A percentile compares a stretch with the other conserved stretches of the same genome.
Evolutionary conservation across 495 filamentous ascomycete genomes (phyloP).

Genomic region (Tuber melanosporum): DNA sequence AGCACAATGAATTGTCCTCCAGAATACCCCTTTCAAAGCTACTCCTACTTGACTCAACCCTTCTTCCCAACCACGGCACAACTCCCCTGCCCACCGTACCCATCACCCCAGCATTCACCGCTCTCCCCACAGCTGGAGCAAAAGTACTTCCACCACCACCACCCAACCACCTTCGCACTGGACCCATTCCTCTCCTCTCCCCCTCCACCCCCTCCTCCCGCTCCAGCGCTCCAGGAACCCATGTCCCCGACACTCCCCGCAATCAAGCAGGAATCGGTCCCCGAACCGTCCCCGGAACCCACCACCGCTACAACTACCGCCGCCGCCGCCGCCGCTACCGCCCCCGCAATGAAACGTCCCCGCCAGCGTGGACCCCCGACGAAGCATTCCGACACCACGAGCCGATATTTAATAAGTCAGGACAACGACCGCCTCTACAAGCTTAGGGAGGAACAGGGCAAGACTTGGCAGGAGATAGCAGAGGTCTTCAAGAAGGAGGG

Average conservation of each 20-base stretch:
- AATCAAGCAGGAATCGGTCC: not conserved
- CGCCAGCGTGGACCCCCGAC: constrained; percentile 1
- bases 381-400: constrained; percentile 2
- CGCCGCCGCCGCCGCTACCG: not conserved
- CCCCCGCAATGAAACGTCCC: not conserved
- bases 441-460: constrained; percentile 6
- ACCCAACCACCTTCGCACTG: not conserved
- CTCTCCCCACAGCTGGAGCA: not conserved
- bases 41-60: not conserved
- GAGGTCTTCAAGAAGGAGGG: constrained; percentile 13
- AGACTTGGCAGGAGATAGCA: constrained; percentile 9
- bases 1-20: not conserved
- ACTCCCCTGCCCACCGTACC: not conserved
- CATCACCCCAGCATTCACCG: not conserved
- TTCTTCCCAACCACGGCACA: not conserved
- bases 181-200: not conserved
- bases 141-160: not conserved
- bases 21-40: not conserved
- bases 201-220: not conserved
- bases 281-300: not conserved
- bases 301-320: not conserved
- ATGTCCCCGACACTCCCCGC: not conserved
- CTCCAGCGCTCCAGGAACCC: not conserved
- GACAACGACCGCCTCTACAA: constrained; percentile 10
- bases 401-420: not conserved